Evolutionary conservation across 2,329 filamentous ascomycete species (phyloP), one percentile per base, ranked within the genome.

Genomic region (Exophiala mesophila): DNA sequence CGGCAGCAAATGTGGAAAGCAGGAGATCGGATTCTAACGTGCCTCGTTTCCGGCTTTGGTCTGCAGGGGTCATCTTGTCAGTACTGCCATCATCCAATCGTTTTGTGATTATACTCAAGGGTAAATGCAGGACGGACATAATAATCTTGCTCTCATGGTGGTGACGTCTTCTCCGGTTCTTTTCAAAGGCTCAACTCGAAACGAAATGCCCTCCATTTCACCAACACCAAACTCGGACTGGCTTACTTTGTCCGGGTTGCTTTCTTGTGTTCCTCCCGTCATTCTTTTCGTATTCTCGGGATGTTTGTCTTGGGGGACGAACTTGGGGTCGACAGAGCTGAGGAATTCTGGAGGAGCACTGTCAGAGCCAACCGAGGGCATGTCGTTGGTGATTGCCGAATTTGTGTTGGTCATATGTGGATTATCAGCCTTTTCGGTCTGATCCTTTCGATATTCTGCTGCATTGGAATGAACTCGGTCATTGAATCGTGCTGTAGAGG

Each of bases 11-110:
- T 54, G 92, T 98, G 47, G 88, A 95, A 55, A 97, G 84, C 51
- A 98, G 80, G 41, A 98, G 85, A 65, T 98, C 92, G 52, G 86
- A 89, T 65, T 98, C 92, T 61, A 97, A 82, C 54, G 85, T 97
- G 56, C 92, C 92, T 63, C 92, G 82, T 70, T 98, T 98, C 57
- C 92, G 85, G 65, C 85, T 92, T 70, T 98, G 92, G 72, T 98
- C 90, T 96, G 58, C 41, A 39, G n/a, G n/a, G n/a, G n/a, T n/a
- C n/a, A n/a, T n/a, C n/a, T n/a, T n/a, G n/a, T n/a, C n/a, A n/a
- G n/a, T n/a, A n/a, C n/a, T n/a, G n/a, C n/a, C n/a, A n/a, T n/a
- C n/a, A n/a, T n/a, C n/a, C n/a, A n/a, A n/a, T n/a, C n/a, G n/a
- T n/a, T n/a, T n/a, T n/a, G n/a, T n/a, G n/a, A n/a, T n/a, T n/a